Conservation (phyloP, 1,139 yeast species). For the Oligophagozyma castellii region DNA sequence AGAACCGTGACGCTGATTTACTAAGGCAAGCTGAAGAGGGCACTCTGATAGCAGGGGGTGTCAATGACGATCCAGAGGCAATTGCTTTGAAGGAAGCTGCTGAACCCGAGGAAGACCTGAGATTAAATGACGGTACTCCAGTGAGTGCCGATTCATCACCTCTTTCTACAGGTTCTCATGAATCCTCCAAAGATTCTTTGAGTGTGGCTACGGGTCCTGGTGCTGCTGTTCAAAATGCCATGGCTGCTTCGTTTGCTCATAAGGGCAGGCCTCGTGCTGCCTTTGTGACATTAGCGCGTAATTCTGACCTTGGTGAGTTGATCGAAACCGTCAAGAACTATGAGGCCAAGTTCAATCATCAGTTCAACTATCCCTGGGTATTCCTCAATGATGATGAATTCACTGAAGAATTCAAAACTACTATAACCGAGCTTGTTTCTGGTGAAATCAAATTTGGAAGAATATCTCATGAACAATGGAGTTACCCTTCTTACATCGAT, state of each 20-base stretch:
- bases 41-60: not conserved
- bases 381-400: conserved; percentile 64
- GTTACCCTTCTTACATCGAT: conserved; percentile 48
- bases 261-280: conserved; percentile 41
- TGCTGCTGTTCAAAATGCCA: not conserved
- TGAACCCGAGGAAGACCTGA: conserved; percentile 1
- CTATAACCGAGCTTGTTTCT: conserved; percentile 28
- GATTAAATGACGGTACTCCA: not conserved
- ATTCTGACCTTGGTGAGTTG: conserved; percentile 44
- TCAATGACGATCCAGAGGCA: conserved; percentile 1
- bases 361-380: conserved; percentile 69
- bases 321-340: conserved; percentile 38
- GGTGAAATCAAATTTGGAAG: conserved; percentile 47
- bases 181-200: not conserved
- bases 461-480: conserved; percentile 42
- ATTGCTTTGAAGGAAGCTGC: conserved; percentile 1
- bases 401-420: conserved; percentile 37
- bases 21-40: not conserved
- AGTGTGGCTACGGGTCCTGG: not conserved
- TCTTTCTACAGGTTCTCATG: not conserved
- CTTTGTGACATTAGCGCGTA: conserved; percentile 57
- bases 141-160: not conserved
- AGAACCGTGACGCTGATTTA: not conserved
- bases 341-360: conserved; percentile 51
- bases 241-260: conserved; percentile 6